Evolutionary conservation across 164 flowering plant genomes (phyloP).

Genomic region (Magnolia sinica): DNA sequence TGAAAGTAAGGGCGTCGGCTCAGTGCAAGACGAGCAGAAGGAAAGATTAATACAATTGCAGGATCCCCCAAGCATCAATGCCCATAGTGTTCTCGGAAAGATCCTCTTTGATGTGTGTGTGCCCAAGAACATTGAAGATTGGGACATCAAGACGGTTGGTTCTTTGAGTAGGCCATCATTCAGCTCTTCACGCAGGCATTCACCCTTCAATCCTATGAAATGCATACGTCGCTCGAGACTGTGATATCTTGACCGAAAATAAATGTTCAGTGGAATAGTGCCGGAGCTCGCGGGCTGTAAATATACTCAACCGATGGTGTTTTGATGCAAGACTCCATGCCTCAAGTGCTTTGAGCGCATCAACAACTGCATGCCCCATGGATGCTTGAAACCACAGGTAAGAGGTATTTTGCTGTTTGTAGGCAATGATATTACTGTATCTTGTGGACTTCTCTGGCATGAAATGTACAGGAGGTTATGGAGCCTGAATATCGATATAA

Average conservation of each 20-base stretch:
- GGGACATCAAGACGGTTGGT: conserved; percentile 63
- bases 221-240: conserved; percentile 82
- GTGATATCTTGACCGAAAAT: conserved; percentile 17
- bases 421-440: neutral
- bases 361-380: neutral
- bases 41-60: conserved; percentile 50
- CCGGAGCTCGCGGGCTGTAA: neutral
- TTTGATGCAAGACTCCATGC: neutral
- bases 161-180: conserved; percentile 29
- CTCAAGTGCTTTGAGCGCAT: too few relatives aligned
- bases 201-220: conserved; percentile 75
- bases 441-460: neutral
- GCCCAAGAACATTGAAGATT: conserved; percentile 79
- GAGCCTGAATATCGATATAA: neutral
- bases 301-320: neutral
- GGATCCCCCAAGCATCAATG: conserved; percentile 49
- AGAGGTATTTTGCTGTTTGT: neutral
- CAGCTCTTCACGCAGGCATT: conserved; percentile 28
- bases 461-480: neutral
- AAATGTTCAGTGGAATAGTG: neutral
- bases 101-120: conserved; percentile 83
- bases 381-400: neutral
- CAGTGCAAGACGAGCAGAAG: conserved; percentile 45
- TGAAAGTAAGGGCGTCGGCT: conserved; percentile 47
- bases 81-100: conserved; percentile 83